Conservation (phyloP, 768 basidiomycete species). For the Boletellus emodensis region DNA sequence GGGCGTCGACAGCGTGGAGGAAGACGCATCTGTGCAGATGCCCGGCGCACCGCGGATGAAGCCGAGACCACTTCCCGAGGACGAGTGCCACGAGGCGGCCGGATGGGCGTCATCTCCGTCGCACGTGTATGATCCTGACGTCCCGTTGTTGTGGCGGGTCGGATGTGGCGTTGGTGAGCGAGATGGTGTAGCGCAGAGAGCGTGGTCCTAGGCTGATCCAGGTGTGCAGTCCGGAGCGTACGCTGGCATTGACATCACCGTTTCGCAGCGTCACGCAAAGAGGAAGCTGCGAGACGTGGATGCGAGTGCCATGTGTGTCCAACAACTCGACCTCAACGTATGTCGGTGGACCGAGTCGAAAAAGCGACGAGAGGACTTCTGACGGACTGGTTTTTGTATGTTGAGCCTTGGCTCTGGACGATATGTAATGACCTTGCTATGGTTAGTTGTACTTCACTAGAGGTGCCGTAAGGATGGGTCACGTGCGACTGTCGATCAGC, state of each 20-base stretch:
- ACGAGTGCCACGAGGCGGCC: conserved; percentile 1
- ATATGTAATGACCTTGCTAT: too few species aligned
- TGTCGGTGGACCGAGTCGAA: background rate
- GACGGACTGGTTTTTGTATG: too few species aligned
- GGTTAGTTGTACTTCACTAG: too few species aligned
- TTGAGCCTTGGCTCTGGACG: too few species aligned
- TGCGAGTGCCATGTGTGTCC: background rate
- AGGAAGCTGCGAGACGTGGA: background rate
- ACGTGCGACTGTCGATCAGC: background rate
- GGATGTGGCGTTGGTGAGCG: too few species aligned
- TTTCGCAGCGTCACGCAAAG: background rate
- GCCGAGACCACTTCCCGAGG: conserved; percentile 18
- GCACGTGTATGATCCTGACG: too few species aligned
- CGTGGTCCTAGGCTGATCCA: background rate
- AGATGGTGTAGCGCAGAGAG: background rate
- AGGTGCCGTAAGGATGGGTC: background rate
- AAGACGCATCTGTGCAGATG: background rate
- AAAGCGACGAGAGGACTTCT: too few species aligned
- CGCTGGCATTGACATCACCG: background rate
- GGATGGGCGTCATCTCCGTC: background rate
- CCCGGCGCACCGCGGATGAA: conserved; percentile 25
- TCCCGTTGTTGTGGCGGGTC: too few species aligned
- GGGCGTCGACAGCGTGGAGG: background rate
- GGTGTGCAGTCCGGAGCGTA: background rate
- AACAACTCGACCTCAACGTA: too few species aligned